Percentiles rank a stretch among this genome's conserved stretches.
phyloP scores from a whole-genome alignment of 441 rosid species.

The Theobroma grandiflorum region DNA sequence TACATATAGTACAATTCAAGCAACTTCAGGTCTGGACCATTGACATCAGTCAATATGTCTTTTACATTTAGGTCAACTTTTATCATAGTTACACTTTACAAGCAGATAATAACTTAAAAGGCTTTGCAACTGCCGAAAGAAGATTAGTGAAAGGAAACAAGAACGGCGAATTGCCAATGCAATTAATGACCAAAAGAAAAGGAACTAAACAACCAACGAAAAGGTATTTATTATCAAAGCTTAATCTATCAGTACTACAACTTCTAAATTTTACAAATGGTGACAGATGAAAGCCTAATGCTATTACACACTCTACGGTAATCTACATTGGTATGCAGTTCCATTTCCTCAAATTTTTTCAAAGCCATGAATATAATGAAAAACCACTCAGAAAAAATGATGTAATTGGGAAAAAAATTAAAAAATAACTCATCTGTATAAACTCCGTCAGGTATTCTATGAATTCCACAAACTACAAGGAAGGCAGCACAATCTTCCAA shows the following conservation, averaged over 20 bases:
- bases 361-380: conserved; percentile 58
- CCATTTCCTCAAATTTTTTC: neutral
- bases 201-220: neutral
- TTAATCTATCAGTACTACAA: neutral
- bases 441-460: conserved; percentile 10
- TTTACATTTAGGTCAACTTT: too few species aligned
- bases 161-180: neutral
- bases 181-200: neutral
- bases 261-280: conserved; percentile 7
- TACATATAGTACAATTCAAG: too few species aligned
- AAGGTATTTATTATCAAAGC: conserved; percentile 12
- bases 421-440: conserved; percentile 29
- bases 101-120: too few species aligned
- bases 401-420: conserved; percentile 21
- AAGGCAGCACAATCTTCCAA: conserved; percentile 75
- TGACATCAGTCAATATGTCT: too few species aligned
- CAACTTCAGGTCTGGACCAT: too few species aligned
- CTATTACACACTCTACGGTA: neutral
- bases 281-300: conserved; percentile 1
- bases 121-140: too few species aligned
- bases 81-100: too few species aligned
- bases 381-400: conserved; percentile 33
- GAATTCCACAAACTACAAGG: conserved; percentile 56
- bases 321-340: conserved; percentile 9
- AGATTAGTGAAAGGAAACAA: neutral